Percentiles rank a stretch among this genome's conserved stretches.
Evolutionary conservation across 2,329 filamentous ascomycete genomes (phyloP).

Genomic region (Colletotrichum aenigma): DNA sequence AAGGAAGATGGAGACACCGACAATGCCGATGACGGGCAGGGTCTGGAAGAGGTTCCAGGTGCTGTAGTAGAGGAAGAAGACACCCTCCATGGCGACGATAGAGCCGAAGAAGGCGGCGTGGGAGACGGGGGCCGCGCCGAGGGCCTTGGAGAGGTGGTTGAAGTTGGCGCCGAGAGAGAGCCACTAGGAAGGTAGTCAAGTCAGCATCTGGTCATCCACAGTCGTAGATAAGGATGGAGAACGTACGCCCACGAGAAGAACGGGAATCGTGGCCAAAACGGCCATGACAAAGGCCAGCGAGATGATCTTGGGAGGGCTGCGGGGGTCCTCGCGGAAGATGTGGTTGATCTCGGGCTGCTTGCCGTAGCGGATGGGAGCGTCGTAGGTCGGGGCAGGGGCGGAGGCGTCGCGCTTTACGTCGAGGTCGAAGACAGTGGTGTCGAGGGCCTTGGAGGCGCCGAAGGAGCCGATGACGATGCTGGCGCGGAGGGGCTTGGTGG

Average conservation of each 20-base stretch:
- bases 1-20: conserved; percentile 76
- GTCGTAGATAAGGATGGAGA: background rate
- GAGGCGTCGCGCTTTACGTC: conserved; percentile 67
- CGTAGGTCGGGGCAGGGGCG: conserved; percentile 61
- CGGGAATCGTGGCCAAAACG: conserved; percentile 75
- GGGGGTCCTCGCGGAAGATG: conserved; percentile 81
- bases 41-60: conserved; percentile 92
- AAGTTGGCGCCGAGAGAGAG: conserved; percentile 81
- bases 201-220: background rate
- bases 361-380: conserved; percentile 80
- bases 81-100: conserved; percentile 83
- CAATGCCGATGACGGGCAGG: conserved; percentile 72
- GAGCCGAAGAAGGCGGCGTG: conserved; percentile 88
- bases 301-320: conserved; percentile 80
- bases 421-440: conserved; percentile 75
- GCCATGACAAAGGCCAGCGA: conserved; percentile 78
- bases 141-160: conserved; percentile 75
- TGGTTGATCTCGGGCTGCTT: conserved; percentile 87
- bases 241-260: conserved; percentile 73
- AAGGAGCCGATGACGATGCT: conserved; percentile 87
- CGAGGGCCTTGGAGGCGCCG: conserved; percentile 72
- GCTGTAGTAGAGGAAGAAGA: conserved; percentile 95
- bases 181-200: conserved; percentile 64
- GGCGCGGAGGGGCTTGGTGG: conserved; percentile 73
- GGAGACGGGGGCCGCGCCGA: conserved; percentile 77